Evolutionary conservation across 2,329 filamentous ascomycete genomes (phyloP).

Genomic region (Hymenoscyphus scutula): DNA sequence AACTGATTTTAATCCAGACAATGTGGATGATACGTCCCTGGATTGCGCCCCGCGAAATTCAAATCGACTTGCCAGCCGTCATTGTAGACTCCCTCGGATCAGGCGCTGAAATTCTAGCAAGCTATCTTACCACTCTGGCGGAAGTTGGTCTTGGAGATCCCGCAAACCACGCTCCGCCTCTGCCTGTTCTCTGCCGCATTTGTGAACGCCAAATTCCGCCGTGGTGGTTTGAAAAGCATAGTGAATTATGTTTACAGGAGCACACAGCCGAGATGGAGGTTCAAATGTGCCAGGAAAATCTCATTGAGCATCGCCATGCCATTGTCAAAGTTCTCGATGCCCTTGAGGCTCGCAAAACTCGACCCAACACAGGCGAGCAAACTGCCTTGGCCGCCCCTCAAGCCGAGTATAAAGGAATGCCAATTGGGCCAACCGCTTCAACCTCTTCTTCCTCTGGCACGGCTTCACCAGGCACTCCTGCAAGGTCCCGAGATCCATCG

Average conservation of each 20-base stretch:
- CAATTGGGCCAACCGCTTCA: conserved; percentile 71
- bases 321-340: conserved; percentile 96
- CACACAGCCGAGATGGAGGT: conserved; percentile 97
- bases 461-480: conserved; percentile 68
- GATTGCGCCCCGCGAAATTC: conserved; percentile 83
- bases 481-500: conserved; percentile 67
- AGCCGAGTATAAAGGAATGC: conserved; percentile 83
- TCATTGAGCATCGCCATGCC: conserved; percentile 87
- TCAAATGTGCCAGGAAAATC: conserved; percentile 87
- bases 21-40: conserved; percentile 99
- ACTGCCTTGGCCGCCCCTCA: conserved; percentile 45
- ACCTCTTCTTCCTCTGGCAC: conserved; percentile 69
- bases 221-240: conserved; percentile 99
- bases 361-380: conserved; percentile 56
- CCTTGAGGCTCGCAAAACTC: conserved; percentile 74
- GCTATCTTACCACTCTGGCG: conserved; percentile 85
- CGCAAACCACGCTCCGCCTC: conserved; percentile 73
- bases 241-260: conserved; percentile 91
- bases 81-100: conserved; percentile 93
- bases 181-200: conserved; percentile 88
- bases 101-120: conserved; percentile 89
- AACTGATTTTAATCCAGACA: conserved; percentile 56
- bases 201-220: conserved; percentile 96
- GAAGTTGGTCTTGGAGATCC: conserved; percentile 78
- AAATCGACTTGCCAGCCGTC: conserved; percentile 85